Evolutionary conservation across 2,329 filamentous ascomycete species (phyloP).

Genomic region (Talaromyces verruculosus): DNA sequence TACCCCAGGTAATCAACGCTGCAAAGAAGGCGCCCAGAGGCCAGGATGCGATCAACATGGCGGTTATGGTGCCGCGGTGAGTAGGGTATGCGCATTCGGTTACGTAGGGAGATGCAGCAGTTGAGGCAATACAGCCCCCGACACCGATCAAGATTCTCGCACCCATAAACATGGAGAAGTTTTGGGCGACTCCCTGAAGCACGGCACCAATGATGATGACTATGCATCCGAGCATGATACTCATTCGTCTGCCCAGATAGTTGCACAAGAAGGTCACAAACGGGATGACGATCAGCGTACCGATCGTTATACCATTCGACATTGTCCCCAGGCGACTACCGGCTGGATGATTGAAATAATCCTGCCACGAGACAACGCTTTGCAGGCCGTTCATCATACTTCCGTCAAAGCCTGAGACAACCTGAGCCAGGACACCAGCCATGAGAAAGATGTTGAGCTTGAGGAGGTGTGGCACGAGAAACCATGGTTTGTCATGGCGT

Average conservation of each 20-base stretch:
- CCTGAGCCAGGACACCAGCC: not conserved
- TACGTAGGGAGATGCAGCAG: slow-evolving; percentile 58
- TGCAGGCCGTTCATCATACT: slow-evolving; percentile 15
- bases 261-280: not conserved
- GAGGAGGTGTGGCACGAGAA: slow-evolving; percentile 7
- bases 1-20: slow-evolving; percentile 27
- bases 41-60: slow-evolving; percentile 58
- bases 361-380: slow-evolving; percentile 9
- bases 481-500: slow-evolving; percentile 8
- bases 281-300: not conserved
- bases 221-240: not conserved
- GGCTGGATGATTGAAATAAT: slow-evolving; percentile 6
- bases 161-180: slow-evolving; percentile 58
- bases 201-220: slow-evolving; percentile 1
- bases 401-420: slow-evolving; percentile 12
- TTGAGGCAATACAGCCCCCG: slow-evolving; percentile 61
- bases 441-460: slow-evolving; percentile 14
- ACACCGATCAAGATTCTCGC: slow-evolving; percentile 62
- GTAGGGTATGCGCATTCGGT: slow-evolving; percentile 63
- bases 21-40: slow-evolving; percentile 31
- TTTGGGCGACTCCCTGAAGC: slow-evolving; percentile 8
- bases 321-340: not conserved
- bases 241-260: not conserved
- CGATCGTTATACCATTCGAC: not conserved
- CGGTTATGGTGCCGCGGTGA: slow-evolving; percentile 59